These are phyloP conservation scores for Aspergillus phoenicis DNA, from an alignment of 2,329 filamentous ascomycete species.

Conservation along the genomic window DNA sequence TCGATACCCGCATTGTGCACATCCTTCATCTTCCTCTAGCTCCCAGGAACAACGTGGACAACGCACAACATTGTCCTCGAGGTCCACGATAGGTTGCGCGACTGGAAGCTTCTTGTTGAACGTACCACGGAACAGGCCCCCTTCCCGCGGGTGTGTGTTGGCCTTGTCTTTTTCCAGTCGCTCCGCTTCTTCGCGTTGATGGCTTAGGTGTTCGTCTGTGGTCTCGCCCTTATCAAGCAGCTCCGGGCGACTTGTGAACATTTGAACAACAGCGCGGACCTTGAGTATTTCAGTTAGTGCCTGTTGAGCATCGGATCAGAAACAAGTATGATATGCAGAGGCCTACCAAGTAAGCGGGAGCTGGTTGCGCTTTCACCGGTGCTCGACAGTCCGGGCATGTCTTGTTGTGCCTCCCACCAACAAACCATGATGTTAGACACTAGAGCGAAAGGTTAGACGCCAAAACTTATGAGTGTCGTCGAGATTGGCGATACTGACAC, in stretches of 20 bases:
- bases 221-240: slow-evolving; percentile 66
- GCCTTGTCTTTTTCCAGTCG: slow-evolving; percentile 63
- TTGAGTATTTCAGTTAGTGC: slow-evolving; percentile 29
- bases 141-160: slow-evolving; percentile 50
- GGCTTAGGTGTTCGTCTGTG: slow-evolving; percentile 60
- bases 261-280: slow-evolving; percentile 66
- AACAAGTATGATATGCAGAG: not conserved
- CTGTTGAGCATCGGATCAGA: not conserved
- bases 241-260: slow-evolving; percentile 63
- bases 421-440: slow-evolving; percentile 62
- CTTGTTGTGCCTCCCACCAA: slow-evolving; percentile 58
- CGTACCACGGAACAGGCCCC: slow-evolving; percentile 66
- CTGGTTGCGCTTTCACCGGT: slow-evolving; percentile 60
- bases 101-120: slow-evolving; percentile 47
- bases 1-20: slow-evolving; percentile 58
- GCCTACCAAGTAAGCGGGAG: slow-evolving; percentile 65
- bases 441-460: slow-evolving; percentile 37
- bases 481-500: slow-evolving; percentile 45
- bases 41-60: slow-evolving; percentile 67
- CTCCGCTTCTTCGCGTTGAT: slow-evolving; percentile 62
- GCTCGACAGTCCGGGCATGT: slow-evolving; percentile 70
- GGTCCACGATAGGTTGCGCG: slow-evolving; percentile 54
- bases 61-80: slow-evolving; percentile 62
- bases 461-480: not conserved
- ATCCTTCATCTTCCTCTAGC: slow-evolving; percentile 60